Evolutionary conservation across 495 filamentous ascomycete species (phyloP).

Genomic region (Podospora sp.): DNA sequence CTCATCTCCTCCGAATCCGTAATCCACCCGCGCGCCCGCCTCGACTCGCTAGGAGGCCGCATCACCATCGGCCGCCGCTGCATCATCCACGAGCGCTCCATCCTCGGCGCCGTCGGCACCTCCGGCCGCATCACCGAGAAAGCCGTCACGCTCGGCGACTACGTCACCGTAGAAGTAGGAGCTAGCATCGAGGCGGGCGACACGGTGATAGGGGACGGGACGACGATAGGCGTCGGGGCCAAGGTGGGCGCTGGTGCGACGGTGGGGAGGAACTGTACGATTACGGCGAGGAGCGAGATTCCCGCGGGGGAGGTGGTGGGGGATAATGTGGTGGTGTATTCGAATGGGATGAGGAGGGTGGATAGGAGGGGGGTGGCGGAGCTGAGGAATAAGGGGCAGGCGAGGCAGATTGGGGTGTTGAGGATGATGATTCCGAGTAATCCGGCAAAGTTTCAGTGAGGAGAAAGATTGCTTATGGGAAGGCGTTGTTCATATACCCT

Average conservation of each 20-base stretch:
- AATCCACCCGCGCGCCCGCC: constrained; percentile 76
- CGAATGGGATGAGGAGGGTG: constrained; percentile 56
- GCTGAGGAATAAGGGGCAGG: constrained; percentile 56
- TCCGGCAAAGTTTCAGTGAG: constrained; percentile 58
- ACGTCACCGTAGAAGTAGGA: constrained; percentile 63
- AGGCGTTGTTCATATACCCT: constrained; percentile 4
- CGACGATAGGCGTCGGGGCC: constrained; percentile 61
- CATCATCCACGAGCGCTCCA: constrained; percentile 73
- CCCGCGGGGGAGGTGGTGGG: constrained; percentile 56
- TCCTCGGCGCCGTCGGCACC: constrained; percentile 53
- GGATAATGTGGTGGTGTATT: constrained; percentile 69
- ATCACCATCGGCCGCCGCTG: constrained; percentile 73
- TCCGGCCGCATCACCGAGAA: constrained; percentile 30
- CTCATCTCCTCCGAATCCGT: constrained; percentile 70
- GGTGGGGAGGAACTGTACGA: constrained; percentile 64
- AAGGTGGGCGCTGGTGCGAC: constrained; percentile 62
- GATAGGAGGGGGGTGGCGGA: constrained; percentile 59
- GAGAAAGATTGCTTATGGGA: background rate
- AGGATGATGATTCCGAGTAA: constrained; percentile 65
- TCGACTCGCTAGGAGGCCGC: constrained; percentile 69
- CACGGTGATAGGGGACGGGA: constrained; percentile 62
- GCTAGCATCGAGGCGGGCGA: constrained; percentile 63
- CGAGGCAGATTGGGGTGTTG: constrained; percentile 65
- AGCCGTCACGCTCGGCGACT: constrained; percentile 56
- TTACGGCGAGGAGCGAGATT: constrained; percentile 54